Percentiles rank a stretch among this genome's conserved stretches.
Conservation (phyloP, 2,329 filamentous ascomycete genomes). For the Neonectria magnoliae region DNA sequence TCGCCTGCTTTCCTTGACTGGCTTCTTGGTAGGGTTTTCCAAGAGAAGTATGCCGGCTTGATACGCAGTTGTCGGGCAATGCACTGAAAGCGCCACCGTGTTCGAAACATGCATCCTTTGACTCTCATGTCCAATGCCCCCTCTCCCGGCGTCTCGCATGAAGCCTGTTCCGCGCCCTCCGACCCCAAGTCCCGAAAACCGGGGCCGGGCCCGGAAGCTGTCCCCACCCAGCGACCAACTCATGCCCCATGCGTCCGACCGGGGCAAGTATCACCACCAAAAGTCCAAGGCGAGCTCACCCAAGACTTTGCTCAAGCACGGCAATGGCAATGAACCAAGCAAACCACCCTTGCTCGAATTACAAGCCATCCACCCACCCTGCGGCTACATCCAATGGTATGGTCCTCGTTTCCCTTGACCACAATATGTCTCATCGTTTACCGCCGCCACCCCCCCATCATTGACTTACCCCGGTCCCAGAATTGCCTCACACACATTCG, state of each 20-base stretch:
- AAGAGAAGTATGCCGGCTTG: constrained; percentile 15
- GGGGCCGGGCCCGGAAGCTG: constrained; percentile 32
- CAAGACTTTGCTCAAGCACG: background rate
- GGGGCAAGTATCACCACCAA: constrained; percentile 8
- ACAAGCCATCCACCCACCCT: constrained; percentile 24
- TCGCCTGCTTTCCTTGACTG: constrained; percentile 5
- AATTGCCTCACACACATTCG: constrained; percentile 20
- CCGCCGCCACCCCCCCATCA: constrained; percentile 25
- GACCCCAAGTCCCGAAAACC: constrained; percentile 24
- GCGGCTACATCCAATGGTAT: constrained; percentile 26
- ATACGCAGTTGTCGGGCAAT: background rate
- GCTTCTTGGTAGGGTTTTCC: background rate
- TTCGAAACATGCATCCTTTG: background rate
- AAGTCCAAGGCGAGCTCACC: constrained; percentile 4
- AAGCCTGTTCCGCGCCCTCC: constrained; percentile 25
- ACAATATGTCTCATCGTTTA: constrained; percentile 37
- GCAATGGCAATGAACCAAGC: constrained; percentile 7
- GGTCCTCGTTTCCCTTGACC: constrained; percentile 28
- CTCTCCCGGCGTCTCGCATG: background rate
- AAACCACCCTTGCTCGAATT: constrained; percentile 21
- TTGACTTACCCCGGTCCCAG: background rate
- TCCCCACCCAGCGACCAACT: constrained; percentile 21
- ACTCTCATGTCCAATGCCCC: background rate
- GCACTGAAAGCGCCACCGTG: constrained; percentile 13
- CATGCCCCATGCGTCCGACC: constrained; percentile 15